Conservation (phyloP, 2,329 filamentous ascomycete species). For the Setomelanomma holmii region DNA sequence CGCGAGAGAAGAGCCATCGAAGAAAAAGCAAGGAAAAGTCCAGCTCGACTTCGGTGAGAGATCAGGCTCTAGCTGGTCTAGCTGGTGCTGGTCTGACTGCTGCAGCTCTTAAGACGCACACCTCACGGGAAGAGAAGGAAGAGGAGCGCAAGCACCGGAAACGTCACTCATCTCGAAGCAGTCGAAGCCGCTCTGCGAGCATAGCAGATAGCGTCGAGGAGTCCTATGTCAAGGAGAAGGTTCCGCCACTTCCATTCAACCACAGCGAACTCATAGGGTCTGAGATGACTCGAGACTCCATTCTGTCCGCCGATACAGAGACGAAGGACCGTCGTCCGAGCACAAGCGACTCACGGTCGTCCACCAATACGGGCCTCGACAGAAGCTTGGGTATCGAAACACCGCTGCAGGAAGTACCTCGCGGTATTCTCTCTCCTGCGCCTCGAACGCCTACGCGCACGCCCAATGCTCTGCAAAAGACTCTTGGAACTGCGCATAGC, state of each 20-base stretch:
- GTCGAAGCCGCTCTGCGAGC: conserved; percentile 60
- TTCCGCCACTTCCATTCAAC: conserved; percentile 81
- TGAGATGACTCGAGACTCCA: conserved; percentile 85
- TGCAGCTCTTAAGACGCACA: conserved; percentile 68
- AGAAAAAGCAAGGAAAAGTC: conserved; percentile 61
- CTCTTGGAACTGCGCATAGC: conserved; percentile 71
- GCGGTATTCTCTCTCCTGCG: conserved; percentile 66
- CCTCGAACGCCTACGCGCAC: conserved; percentile 70
- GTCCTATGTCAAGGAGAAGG: conserved; percentile 57
- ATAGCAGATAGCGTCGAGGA: conserved; percentile 62
- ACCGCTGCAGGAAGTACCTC: conserved; percentile 67
- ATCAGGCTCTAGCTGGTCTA: conserved; percentile 62
- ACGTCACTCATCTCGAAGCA: conserved; percentile 58
- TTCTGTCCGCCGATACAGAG: conserved; percentile 81
- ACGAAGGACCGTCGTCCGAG: conserved; percentile 59
- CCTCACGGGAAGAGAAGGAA: conserved; percentile 62
- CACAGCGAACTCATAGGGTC: conserved; percentile 86
- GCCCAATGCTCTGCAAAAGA: conserved; percentile 61
- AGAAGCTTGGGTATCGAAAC: conserved; percentile 50
- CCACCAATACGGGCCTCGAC: conserved; percentile 57
- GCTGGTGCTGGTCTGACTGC: conserved; percentile 66
- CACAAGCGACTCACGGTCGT: conserved; percentile 61
- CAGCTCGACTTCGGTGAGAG: conserved; percentile 52
- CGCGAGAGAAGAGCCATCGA: conserved; percentile 59
- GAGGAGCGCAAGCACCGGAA: conserved; percentile 54